phyloP scores from a whole-genome alignment of 768 basidiomycete genomes.

The Jaapia argillacea region DNA sequence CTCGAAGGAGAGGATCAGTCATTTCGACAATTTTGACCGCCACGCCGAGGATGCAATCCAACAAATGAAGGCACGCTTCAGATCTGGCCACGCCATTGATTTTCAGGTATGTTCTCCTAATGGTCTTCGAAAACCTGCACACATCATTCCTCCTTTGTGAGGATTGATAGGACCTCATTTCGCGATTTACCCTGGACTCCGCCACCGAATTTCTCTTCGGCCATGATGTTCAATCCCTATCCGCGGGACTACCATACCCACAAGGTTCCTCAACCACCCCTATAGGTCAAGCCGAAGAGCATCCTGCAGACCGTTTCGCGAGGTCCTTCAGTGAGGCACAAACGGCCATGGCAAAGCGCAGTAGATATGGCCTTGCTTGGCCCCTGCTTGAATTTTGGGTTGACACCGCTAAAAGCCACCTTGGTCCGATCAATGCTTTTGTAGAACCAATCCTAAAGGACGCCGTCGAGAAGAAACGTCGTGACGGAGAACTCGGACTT shows the following conservation, averaged over 20 bases:
- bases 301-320: constrained; percentile 26
- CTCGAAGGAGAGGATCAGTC: constrained; percentile 25
- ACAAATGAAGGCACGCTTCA: constrained; percentile 22
- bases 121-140: constrained; percentile 2
- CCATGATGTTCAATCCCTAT: constrained; percentile 23
- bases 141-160: constrained; percentile 1
- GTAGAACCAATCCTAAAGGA: constrained; percentile 37
- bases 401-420: constrained; percentile 26
- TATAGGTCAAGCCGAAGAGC: constrained; percentile 7
- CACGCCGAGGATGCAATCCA: constrained; percentile 22
- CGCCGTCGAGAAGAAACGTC: constrained; percentile 27
- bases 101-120: constrained; percentile 22
- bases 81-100: constrained; percentile 29
- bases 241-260: constrained; percentile 27
- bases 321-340: constrained; percentile 30
- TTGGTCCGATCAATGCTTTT: constrained; percentile 33
- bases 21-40: constrained; percentile 30
- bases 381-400: constrained; percentile 33
- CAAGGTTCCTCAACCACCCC: constrained; percentile 2
- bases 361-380: constrained; percentile 31
- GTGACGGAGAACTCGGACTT: constrained; percentile 3
- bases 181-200: constrained; percentile 44
- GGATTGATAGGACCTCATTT: constrained; percentile 26
- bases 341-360: constrained; percentile 17
- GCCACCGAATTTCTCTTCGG: constrained; percentile 50